Percentiles rank a stretch among this genome's conserved stretches.
phyloP scores from a whole-genome alignment of 805 yeast genomes.

The Saccharomycopsis synnaedendra region DNA sequence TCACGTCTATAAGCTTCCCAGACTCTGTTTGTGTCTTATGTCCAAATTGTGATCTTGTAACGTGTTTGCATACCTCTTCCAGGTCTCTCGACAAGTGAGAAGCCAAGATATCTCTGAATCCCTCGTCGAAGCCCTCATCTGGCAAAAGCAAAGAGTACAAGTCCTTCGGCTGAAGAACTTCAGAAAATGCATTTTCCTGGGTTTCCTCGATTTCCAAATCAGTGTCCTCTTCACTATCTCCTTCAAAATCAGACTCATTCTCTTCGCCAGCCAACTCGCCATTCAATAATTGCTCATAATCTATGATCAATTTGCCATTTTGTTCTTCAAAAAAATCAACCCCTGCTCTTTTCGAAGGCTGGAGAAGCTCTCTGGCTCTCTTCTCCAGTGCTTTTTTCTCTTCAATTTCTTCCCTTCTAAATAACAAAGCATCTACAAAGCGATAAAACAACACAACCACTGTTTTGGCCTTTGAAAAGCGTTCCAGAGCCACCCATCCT shows the following conservation, averaged over 20 bases:
- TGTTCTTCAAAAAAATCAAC: background rate
- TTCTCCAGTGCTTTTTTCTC: background rate
- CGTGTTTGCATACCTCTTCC: background rate
- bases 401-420: background rate
- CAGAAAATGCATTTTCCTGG: slow-evolving; percentile 7
- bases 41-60: slow-evolving; percentile 3
- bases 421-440: background rate
- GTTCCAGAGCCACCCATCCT: slow-evolving; percentile 3
- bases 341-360: no score
- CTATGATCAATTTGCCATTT: slow-evolving; percentile 13
- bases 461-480: background rate
- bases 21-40: background rate
- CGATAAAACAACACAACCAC: background rate
- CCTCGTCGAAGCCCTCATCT: slow-evolving; percentile 2
- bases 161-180: slow-evolving; percentile 11
- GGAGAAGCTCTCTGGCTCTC: background rate
- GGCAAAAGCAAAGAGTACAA: slow-evolving; percentile 1
- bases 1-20: background rate
- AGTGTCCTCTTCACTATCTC: slow-evolving; percentile 16
- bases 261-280: slow-evolving; percentile 28
- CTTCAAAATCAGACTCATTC: slow-evolving; percentile 23
- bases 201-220: background rate
- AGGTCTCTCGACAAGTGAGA: slow-evolving; percentile 9
- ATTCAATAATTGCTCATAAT: slow-evolving; percentile 22
- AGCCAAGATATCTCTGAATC: slow-evolving; percentile 7